Conservation (phyloP, 2,329 filamentous ascomycete genomes). For the Dactylonectria macrodidyma region DNA sequence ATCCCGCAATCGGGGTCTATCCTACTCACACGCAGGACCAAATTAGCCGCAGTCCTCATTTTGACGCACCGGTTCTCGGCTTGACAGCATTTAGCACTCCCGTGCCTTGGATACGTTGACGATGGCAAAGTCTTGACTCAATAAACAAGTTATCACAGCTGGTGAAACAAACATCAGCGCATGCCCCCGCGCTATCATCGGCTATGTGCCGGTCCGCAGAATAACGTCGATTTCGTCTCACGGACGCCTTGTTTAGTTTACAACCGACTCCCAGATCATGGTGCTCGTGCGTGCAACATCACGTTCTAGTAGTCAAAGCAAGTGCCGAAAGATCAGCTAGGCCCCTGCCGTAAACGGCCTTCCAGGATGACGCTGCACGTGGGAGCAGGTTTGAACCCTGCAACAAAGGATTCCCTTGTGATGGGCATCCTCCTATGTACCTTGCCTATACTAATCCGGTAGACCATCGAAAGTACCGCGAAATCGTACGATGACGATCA, state of each 20-base stretch:
- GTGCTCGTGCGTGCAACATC: conserved; percentile 14
- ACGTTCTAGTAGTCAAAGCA: conserved; percentile 13
- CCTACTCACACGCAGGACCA: conserved; percentile 19
- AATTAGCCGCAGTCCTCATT: conserved; percentile 18
- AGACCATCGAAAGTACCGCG: conserved; percentile 17
- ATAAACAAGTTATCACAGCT: conserved; percentile 12
- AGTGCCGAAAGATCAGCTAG: conserved; percentile 31
- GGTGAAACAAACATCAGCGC: conserved; percentile 20
- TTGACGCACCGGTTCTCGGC: conserved; percentile 11
- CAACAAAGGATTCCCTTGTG: conserved; percentile 7
- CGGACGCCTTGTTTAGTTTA: conserved; percentile 25
- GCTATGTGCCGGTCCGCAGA: conserved; percentile 24
- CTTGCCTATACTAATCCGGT: conserved; percentile 9
- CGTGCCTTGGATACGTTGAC: conserved; percentile 14
- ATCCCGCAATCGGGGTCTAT: conserved; percentile 22
- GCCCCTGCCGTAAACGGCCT: conserved; percentile 9
- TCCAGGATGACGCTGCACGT: conserved; percentile 3
- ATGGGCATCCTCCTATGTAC: conserved; percentile 1
- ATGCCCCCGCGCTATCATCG: conserved; percentile 18
- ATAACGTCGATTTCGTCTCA: conserved; percentile 23
- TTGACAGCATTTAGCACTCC: conserved; percentile 16
- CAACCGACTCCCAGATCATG: conserved; percentile 21
- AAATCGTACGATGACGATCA: conserved; percentile 26
- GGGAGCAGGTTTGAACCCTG: conserved; percentile 27
- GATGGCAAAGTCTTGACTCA: conserved; percentile 10